Evolutionary conservation across 768 basidiomycete genomes (phyloP), one percentile per base, ranked within the genome.

Genomic region (Ephemerocybe angulata): DNA sequence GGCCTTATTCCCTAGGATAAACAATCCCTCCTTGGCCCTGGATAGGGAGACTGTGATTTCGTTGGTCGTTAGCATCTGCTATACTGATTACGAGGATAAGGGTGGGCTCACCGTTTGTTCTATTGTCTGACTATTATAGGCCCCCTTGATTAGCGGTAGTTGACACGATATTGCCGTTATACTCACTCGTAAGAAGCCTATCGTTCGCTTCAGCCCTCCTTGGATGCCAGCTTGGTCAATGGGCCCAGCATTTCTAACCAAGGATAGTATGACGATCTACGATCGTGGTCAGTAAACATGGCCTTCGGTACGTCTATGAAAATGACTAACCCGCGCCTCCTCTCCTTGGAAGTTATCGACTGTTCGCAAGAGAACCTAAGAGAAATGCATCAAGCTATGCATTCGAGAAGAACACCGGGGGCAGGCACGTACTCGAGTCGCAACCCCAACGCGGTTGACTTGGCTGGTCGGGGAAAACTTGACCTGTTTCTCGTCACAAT

Each of bases 281-380:
- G 12, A n/a, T n/a, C n/a, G 3, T 7, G 4, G 13, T 5, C 15
- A n/a, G 35, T 10, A 62, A 43, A 30, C 13, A 19, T 50, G 22
- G 12, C 17, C 47, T 22, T 11, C 6, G 19, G 25, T 10, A 25
- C 13, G 27, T 33, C 42, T 12, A 11, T 19, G 3, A 38, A 21
- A 30, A 37, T 54, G 19, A 44, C 63, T n/a, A 58, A 80, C 82
- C 63, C 76, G 80, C 1, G 80, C 84, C 70, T 88, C 87, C 55
- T 86, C 82, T 2, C 88, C 89, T 67, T 91, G 90, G 63, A 82
- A 91, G 47, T 85, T 89, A 58, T 92, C 88, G 1, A 91, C 80
- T 0, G 88, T 90, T 4, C 89, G 79, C 4, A 91, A 71, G 6
- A 80, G 77, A 38, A 89, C 80, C 87, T 2, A 48, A 15, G 13